Percentiles rank a stretch among this genome's conserved stretches.
Conservation (phyloP, 2,329 filamentous ascomycete genomes). For the Colletotrichum ledebouriae region DNA sequence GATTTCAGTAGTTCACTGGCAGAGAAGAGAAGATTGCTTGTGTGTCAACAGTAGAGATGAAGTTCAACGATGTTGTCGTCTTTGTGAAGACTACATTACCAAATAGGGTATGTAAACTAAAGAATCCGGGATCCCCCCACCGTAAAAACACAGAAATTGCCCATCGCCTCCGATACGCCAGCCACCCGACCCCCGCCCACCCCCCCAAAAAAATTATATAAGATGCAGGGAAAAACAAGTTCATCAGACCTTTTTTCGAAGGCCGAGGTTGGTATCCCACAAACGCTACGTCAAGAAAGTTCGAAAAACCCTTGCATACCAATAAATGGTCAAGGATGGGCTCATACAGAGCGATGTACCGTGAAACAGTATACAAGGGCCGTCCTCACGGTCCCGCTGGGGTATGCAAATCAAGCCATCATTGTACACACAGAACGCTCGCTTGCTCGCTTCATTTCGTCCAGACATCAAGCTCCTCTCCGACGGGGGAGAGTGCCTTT, state of each 20-base stretch:
- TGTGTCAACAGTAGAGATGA: constrained; percentile 17
- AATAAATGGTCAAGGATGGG: constrained; percentile 7
- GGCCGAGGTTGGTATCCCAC: constrained; percentile 39
- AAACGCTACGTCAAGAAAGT: constrained; percentile 23
- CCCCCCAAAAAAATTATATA: constrained; percentile 28
- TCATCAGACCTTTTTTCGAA: constrained; percentile 24
- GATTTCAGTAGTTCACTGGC: not conserved
- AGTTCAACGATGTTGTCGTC: constrained; percentile 18
- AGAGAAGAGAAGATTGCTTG: not conserved
- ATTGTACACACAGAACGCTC: constrained; percentile 27
- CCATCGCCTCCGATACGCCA: constrained; percentile 26
- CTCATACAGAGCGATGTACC: constrained; percentile 36
- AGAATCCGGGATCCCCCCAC: not conserved
- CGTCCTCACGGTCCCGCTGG: constrained; percentile 7
- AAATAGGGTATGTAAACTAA: constrained; percentile 38
- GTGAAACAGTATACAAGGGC: constrained; percentile 27
- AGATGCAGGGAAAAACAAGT: constrained; percentile 21
- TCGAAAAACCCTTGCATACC: constrained; percentile 1
- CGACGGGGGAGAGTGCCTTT: constrained; percentile 33
- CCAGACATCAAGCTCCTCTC: constrained; percentile 33
- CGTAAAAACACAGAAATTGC: not conserved
- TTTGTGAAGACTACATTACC: constrained; percentile 33
- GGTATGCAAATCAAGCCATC: constrained; percentile 21
- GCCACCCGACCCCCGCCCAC: constrained; percentile 21
- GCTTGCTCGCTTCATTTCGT: constrained; percentile 36